Percentiles rank a stretch among this genome's conserved stretches.
Evolutionary conservation across 345 rosid species (phyloP).

Genomic region (Pistacia vera): DNA sequence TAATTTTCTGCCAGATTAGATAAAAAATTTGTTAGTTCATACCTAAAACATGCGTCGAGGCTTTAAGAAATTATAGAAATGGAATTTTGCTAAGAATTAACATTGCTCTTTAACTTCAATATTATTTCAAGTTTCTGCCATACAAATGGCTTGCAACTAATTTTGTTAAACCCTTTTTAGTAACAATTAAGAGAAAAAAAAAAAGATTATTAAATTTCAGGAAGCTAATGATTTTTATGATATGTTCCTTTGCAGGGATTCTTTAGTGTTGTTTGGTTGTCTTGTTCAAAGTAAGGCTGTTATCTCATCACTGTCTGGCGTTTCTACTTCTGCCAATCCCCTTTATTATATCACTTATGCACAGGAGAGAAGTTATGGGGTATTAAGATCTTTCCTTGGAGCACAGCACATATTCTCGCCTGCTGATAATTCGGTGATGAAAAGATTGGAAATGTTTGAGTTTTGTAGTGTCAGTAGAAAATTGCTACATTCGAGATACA

Average conservation of each 20-base stretch:
- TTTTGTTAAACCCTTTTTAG: neutral
- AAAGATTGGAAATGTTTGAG: conserved; percentile 13
- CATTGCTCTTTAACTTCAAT: too few relatives aligned
- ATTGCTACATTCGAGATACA: conserved; percentile 35
- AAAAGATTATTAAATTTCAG: neutral
- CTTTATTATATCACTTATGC: conserved; percentile 18
- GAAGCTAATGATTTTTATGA: conserved; percentile 4
- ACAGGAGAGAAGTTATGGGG: conserved; percentile 23
- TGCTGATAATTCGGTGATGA: neutral
- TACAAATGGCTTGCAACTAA: too few relatives aligned
- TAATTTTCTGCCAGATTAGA: neutral
- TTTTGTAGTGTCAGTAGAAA: conserved; percentile 20
- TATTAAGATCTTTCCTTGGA: conserved; percentile 23
- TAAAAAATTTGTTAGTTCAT: too few relatives aligned
- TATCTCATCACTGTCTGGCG: conserved; percentile 17
- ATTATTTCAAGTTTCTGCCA: too few relatives aligned
- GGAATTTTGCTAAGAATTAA: too few relatives aligned
- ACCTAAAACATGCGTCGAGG: too few relatives aligned
- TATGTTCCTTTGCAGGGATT: conserved; percentile 41
- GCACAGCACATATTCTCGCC: conserved; percentile 17
- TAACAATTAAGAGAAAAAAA: neutral
- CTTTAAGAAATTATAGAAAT: too few relatives aligned
- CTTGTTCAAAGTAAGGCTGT: conserved; percentile 17
- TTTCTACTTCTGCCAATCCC: conserved; percentile 15
- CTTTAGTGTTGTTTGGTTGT: conserved; percentile 24